Evolutionary conservation across 2,329 filamentous ascomycete species (phyloP).

Genomic region (Botrytis hyacinthi): DNA sequence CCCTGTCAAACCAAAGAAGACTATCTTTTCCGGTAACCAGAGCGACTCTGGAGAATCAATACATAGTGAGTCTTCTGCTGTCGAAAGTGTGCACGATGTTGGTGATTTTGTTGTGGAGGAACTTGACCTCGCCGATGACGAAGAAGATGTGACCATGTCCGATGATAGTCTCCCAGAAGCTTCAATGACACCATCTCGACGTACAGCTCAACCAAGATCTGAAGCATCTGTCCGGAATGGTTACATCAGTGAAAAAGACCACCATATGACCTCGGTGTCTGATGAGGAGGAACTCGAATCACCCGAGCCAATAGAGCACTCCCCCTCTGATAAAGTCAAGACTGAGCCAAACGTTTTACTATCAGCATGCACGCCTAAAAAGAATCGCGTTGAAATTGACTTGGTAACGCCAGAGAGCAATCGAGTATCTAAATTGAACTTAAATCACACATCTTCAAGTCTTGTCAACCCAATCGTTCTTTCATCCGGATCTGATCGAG

Average conservation of each 20-base stretch:
- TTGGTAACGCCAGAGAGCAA: constrained; percentile 5
- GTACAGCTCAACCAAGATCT: not conserved
- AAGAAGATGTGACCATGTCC: constrained; percentile 27
- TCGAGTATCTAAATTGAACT: not conserved
- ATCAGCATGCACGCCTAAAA: not conserved
- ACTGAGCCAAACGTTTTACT: not conserved
- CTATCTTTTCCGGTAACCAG: constrained; percentile 19
- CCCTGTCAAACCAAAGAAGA: constrained; percentile 22
- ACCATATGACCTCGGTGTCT: not conserved
- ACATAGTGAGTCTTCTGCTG: constrained; percentile 26
- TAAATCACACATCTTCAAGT: not conserved
- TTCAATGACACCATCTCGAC: not conserved
- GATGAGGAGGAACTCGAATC: not conserved
- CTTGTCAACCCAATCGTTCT: constrained; percentile 21
- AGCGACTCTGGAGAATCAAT: constrained; percentile 33
- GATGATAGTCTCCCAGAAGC: constrained; percentile 5
- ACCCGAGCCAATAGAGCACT: not conserved
- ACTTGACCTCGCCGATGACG: constrained; percentile 33
- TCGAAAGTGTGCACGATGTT: constrained; percentile 45
- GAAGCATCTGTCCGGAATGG: not conserved
- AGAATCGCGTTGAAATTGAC: not conserved
- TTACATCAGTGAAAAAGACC: not conserved
- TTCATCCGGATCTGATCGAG: constrained; percentile 24
- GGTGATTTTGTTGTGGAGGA: constrained; percentile 50
- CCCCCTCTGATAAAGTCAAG: not conserved